These are phyloP conservation scores for Tylopilus sp. DNA, from an alignment of 768 basidiomycete species.

Conservation along the genomic window DNA sequence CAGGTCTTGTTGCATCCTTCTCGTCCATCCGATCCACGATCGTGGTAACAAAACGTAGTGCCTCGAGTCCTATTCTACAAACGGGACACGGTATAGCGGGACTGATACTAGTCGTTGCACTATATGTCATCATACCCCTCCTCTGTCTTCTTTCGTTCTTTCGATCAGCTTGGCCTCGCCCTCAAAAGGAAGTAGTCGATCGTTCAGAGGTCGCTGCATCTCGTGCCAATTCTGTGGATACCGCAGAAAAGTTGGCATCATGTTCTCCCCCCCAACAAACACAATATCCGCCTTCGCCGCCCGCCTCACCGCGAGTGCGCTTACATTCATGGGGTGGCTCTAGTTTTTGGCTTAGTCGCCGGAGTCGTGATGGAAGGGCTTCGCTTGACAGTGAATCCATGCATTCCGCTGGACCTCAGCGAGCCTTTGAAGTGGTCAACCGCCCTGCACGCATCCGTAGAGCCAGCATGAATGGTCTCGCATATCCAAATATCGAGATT, in stretches of 20 bases:
- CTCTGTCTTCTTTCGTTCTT: slow-evolving; percentile 33
- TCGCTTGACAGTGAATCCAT: slow-evolving; percentile 40
- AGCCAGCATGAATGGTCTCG: slow-evolving; percentile 43
- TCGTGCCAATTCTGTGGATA: slow-evolving; percentile 38
- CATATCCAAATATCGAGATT: slow-evolving; percentile 41
- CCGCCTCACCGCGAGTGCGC: slow-evolving; percentile 31
- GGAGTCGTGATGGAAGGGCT: slow-evolving; percentile 34
- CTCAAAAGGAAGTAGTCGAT: slow-evolving; percentile 20
- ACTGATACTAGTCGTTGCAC: slow-evolving; percentile 56
- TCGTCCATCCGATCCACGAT: slow-evolving; percentile 43
- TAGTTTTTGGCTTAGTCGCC: slow-evolving; percentile 35
- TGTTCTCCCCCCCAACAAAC: slow-evolving; percentile 26
- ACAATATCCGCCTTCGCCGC: slow-evolving; percentile 31
- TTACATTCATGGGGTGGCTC: slow-evolving; percentile 39
- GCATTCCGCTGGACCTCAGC: slow-evolving; percentile 34
- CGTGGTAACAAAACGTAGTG: slow-evolving; percentile 31
- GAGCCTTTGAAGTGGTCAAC: slow-evolving; percentile 49
- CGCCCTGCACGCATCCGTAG: slow-evolving; percentile 51
- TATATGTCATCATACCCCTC: slow-evolving; percentile 54
- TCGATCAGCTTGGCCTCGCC: slow-evolving; percentile 7
- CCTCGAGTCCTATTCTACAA: slow-evolving; percentile 37
- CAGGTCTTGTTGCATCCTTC: slow-evolving; percentile 60
- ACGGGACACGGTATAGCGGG: slow-evolving; percentile 67
- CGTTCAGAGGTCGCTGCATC: slow-evolving; percentile 25
- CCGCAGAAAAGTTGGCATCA: slow-evolving; percentile 40